phyloP scores from a whole-genome alignment of 2,329 filamentous ascomycete genomes.

The Scolecobasidium constrictum region DNA sequence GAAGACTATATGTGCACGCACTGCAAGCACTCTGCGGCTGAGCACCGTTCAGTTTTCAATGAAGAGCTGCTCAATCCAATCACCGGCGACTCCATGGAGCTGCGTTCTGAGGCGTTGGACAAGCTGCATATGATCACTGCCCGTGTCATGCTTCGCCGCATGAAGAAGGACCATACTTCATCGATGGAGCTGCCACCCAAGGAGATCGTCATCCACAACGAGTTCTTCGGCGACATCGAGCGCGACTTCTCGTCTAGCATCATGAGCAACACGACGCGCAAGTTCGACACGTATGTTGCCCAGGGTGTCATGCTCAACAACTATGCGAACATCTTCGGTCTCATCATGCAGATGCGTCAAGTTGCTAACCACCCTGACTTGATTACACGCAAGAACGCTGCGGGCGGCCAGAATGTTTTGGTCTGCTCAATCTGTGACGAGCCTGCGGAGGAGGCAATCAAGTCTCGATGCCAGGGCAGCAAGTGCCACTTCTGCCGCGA shows the following conservation, averaged over 20 bases:
- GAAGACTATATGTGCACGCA: slow-evolving; percentile 57
- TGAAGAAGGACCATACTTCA: slow-evolving; percentile 87
- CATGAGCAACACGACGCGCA: slow-evolving; percentile 80
- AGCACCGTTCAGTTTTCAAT: slow-evolving; percentile 77
- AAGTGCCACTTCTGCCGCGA: slow-evolving; percentile 69
- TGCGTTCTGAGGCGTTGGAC: slow-evolving; percentile 49
- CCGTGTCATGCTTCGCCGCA: slow-evolving; percentile 86
- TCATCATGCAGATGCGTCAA: slow-evolving; percentile 99
- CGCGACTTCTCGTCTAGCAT: slow-evolving; percentile 92
- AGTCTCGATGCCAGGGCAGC: slow-evolving; percentile 79
- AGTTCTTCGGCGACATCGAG: slow-evolving; percentile 95
- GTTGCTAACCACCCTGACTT: slow-evolving; percentile 94
- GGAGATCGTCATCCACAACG: slow-evolving; percentile 80
- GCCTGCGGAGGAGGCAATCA: slow-evolving; percentile 86
- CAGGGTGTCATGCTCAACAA: slow-evolving; percentile 90
- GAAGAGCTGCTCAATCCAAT: slow-evolving; percentile 84
- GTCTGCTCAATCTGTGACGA: slow-evolving; percentile 96
- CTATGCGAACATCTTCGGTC: slow-evolving; percentile 96
- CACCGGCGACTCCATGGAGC: slow-evolving; percentile 34
- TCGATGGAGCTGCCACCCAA: slow-evolving; percentile 96
- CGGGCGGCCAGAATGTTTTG: slow-evolving; percentile 80
- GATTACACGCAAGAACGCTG: slow-evolving; percentile 75
- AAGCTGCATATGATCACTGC: slow-evolving; percentile 85
- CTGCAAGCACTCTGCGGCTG: slow-evolving; percentile 56
- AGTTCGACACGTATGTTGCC: slow-evolving; percentile 92